These are phyloP conservation scores for Plantago major DNA, from an alignment of 257 asterid species.

Conservation along the genomic window DNA sequence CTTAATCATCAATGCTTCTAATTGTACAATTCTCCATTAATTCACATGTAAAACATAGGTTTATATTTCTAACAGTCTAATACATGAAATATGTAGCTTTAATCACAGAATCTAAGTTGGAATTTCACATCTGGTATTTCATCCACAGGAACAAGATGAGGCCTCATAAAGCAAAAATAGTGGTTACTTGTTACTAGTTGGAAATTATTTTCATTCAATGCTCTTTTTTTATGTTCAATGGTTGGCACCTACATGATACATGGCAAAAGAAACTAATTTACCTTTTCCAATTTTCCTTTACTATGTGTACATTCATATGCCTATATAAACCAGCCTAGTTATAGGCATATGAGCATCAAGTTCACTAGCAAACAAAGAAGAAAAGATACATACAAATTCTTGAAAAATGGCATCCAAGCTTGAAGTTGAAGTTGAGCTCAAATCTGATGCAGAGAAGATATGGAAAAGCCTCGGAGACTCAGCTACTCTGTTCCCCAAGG, in stretches of 20 bases:
- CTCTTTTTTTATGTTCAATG: not conserved
- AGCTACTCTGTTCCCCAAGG: constrained; percentile 60
- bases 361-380: not conserved
- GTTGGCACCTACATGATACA: constrained; percentile 13
- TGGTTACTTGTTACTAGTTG: not conserved
- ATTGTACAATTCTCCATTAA: no score
- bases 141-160: no score
- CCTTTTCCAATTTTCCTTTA: not conserved
- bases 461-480: constrained; percentile 66
- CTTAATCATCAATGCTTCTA: no score
- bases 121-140: no score
- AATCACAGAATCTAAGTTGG: no score
- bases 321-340: constrained; percentile 16
- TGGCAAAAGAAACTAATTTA: not conserved
- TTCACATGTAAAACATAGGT: no score
- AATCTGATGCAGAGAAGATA: constrained; percentile 44
- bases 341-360: constrained; percentile 7
- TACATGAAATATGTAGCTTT: no score
- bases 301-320: not conserved
- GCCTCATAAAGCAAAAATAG: not conserved
- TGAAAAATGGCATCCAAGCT: constrained; percentile 55
- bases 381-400: not conserved
- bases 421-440: constrained; percentile 61
- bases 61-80: no score
- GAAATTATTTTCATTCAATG: constrained; percentile 12